Percentiles rank a stretch among this genome's conserved stretches.
These are phyloP conservation scores for Mitragyna speciosa DNA, from an alignment of 257 asterid genomes.

Conservation along the genomic window DNA sequence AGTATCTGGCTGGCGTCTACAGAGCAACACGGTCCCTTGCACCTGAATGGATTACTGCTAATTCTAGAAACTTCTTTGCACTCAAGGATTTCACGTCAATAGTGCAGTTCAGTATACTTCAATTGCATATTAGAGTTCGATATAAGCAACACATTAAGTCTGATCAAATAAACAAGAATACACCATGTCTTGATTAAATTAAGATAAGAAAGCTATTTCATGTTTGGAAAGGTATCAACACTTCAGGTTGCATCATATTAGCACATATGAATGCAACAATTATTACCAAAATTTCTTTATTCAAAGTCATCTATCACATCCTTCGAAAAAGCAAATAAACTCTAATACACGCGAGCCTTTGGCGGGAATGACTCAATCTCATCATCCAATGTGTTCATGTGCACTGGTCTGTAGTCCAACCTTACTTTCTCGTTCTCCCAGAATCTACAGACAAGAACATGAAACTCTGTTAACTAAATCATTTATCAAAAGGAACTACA, in stretches of 20 bases:
- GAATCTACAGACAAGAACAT: conserved; percentile 48
- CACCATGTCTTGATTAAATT: neutral
- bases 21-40: neutral
- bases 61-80: neutral
- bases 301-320: conserved; percentile 29
- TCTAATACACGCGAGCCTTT: conserved; percentile 77
- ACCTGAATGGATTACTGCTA: neutral
- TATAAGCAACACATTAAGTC: neutral
- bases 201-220: conserved; percentile 1
- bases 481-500: neutral
- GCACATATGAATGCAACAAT: conserved; percentile 33
- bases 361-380: conserved; percentile 87
- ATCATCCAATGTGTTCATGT: conserved; percentile 81
- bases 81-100: neutral
- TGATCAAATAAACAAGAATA: neutral
- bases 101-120: neutral
- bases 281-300: conserved; percentile 37
- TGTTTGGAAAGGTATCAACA: conserved; percentile 10
- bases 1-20: neutral
- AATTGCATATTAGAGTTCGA: neutral
- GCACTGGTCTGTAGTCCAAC: conserved; percentile 81
- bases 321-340: conserved; percentile 15
- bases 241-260: conserved; percentile 31
- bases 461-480: conserved; percentile 1
- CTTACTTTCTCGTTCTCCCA: conserved; percentile 81